These are phyloP conservation scores for Diplotaxis tenuifolia DNA, from an alignment of 345 rosid genomes.

Conservation along the genomic window DNA sequence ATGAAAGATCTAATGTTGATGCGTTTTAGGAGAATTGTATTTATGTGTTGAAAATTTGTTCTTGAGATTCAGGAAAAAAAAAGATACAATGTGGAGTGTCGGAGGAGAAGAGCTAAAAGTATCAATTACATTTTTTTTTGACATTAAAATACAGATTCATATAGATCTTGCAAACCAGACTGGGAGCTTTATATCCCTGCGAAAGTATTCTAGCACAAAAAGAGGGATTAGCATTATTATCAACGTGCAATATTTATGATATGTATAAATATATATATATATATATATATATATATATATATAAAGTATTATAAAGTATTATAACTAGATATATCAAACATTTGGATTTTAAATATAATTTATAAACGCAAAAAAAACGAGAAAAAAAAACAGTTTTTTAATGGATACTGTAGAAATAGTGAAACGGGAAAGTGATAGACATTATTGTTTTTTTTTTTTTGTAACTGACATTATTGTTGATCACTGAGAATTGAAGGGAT, in stretches of 20 bases:
- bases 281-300: no score
- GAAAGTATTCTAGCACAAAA: neutral
- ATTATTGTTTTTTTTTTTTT: neutral
- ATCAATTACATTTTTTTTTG: neutral
- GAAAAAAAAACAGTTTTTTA: neutral
- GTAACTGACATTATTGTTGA: constrained; percentile 6
- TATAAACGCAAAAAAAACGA: neutral
- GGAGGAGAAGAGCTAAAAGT: neutral
- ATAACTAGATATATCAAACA: neutral
- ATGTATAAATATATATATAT: no score
- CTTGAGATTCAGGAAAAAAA: no score
- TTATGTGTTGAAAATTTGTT: no score
- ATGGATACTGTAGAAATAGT: neutral
- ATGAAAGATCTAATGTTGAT: neutral
- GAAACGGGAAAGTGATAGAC: constrained; percentile 10
- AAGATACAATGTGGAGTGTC: neutral
- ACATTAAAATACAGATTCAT: no score
- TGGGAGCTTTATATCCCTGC: no score
- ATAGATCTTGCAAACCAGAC: no score
- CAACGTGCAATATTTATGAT: neutral
- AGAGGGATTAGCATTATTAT: neutral
- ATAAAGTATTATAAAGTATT: no score
- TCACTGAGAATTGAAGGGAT: constrained; percentile 13
- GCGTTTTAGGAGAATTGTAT: no score
- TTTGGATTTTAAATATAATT: neutral